These are phyloP conservation scores for Sclerotinia spermophila DNA, from an alignment of 2,329 filamentous ascomycete species.

Conservation along the genomic window DNA sequence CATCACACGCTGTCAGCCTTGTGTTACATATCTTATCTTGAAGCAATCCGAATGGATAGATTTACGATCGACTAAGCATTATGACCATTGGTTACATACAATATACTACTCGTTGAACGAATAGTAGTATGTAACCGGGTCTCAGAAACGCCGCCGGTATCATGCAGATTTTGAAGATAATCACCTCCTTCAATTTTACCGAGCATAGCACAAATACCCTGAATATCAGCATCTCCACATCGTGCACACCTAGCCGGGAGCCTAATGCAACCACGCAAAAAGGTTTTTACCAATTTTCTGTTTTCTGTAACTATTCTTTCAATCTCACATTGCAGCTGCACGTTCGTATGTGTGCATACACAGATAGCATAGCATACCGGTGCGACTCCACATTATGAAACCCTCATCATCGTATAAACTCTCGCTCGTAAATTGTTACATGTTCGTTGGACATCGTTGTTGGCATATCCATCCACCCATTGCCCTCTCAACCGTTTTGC, in stretches of 20 bases:
- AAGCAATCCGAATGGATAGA: neutral
- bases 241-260: neutral
- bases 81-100: neutral
- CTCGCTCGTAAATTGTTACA: neutral
- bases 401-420: neutral
- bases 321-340: no score
- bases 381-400: neutral
- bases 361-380: neutral
- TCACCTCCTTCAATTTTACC: slow-evolving; percentile 6
- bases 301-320: no score
- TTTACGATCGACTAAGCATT: neutral
- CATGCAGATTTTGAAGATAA: neutral
- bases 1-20: slow-evolving; percentile 5
- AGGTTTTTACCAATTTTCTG: neutral
- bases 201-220: neutral
- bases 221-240: slow-evolving; percentile 1
- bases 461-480: neutral
- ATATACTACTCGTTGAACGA: neutral
- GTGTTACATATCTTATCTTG: neutral
- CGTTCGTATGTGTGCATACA: neutral
- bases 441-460: neutral
- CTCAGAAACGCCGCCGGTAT: neutral
- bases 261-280: slow-evolving; percentile 11
- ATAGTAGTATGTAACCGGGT: neutral
- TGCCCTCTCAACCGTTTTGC: neutral